phyloP scores from a whole-genome alignment of 805 yeast species.

The Lachancea lanzarotensis region DNA sequence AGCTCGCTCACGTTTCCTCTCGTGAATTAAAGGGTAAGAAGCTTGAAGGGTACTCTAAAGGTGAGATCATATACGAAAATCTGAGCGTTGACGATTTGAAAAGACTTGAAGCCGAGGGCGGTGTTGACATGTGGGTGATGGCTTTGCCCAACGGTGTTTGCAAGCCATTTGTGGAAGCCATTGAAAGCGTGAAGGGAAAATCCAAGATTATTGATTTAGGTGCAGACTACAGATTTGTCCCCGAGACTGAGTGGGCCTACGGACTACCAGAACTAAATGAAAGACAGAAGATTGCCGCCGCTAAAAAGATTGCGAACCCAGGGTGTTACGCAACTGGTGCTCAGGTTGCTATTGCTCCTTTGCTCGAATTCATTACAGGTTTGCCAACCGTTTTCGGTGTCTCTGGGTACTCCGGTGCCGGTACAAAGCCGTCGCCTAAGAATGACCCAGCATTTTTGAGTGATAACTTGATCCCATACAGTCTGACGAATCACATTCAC shows the following conservation, averaged over 20 bases:
- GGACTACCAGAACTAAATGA: slow-evolving; percentile 90
- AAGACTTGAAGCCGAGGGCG: slow-evolving; percentile 63
- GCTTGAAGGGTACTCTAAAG: slow-evolving; percentile 80
- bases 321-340: slow-evolving; percentile 99
- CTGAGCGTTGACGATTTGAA: slow-evolving; percentile 82
- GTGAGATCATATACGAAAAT: slow-evolving; percentile 73
- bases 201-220: slow-evolving; percentile 86
- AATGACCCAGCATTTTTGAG: slow-evolving; percentile 71
- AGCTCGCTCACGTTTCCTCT: slow-evolving; percentile 88
- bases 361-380: slow-evolving; percentile 60
- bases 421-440: slow-evolving; percentile 96
- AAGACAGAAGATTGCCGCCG: slow-evolving; percentile 58
- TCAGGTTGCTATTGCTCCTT: slow-evolving; percentile 85
- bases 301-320: slow-evolving; percentile 87
- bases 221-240: slow-evolving; percentile 94
- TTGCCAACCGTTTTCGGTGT: slow-evolving; percentile 88
- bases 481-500: slow-evolving; percentile 94
- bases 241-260: slow-evolving; percentile 80
- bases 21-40: slow-evolving; percentile 88
- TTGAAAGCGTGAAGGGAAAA: slow-evolving; percentile 58
- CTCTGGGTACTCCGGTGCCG: slow-evolving; percentile 98
- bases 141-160: slow-evolving; percentile 98
- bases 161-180: slow-evolving; percentile 76
- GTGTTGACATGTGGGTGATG: slow-evolving; percentile 97
- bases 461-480: slow-evolving; percentile 88